Base-by-base conservation (phyloP, 2,329 filamentous ascomycete species). In the Hysterium pulicare region DNA sequence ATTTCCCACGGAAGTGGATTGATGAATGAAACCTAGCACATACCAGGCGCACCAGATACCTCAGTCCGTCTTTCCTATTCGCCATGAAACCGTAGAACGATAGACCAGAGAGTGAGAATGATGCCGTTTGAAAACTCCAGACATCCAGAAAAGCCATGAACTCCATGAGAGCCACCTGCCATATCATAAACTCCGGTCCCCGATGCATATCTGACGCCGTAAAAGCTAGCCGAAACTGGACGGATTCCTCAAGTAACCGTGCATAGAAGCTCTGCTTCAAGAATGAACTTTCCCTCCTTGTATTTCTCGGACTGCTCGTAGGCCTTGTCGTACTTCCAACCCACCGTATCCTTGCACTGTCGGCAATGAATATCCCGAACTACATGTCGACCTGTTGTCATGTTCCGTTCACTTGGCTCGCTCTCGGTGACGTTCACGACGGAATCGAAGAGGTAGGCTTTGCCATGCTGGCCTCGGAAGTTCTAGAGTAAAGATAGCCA, bases 291-390 rank as follows among this genome's bases (percentile, higher is more conserved):
- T 42, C 90, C 90, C 76, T 98, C 93, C 75, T 98, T 98, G 72
- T 98, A 98, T 72, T 95, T 95, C 78, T 98, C 91, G 51, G 78
- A 84, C 24, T 75, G 70, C 73, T 98, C 93, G 66, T 87, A 97
- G 1, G 93, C 93, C 73, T 94, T 95, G 70, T 98, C 93, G 67
- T 98, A 98, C 69, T 95, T 97, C 93, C 93, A 98, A 26, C 93
- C 93, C 40, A 98, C 93, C 22, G 85, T 86, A 67, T 90, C 86
- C 64, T 86, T 86, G 78, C 93, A 98, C 69, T 95, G 87, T 45
- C 86, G 80, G 73, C 93, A 98, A 45, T 76, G 76, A 58, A 98
- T 96, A 66, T 98, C 93, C 45, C 93, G 84, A 36, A 98, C 93
- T 43, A 97, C 78, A 69, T 98, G 93, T 41, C 87, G 82, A 40